Base-by-base conservation (phyloP, 2,329 filamentous ascomycete genomes). In the Sclerotinia sclerotiorum region DNA sequence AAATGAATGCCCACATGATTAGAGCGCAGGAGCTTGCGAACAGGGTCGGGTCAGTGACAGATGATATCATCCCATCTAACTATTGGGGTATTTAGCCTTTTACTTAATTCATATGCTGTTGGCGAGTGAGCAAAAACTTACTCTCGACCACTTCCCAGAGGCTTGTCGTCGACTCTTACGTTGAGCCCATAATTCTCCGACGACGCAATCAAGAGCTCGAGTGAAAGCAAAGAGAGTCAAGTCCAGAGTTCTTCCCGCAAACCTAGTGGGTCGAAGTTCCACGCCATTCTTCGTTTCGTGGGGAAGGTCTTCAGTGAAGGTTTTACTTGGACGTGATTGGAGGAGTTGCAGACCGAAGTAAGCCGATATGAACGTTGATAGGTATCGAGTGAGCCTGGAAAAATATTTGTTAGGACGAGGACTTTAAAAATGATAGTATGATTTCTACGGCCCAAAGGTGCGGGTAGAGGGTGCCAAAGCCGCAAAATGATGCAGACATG, bases 1-100 rank as follows among this genome's bases (percentile, higher is more conserved):
- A 97, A 77, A 96, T 89, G 91, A 91, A 97, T 24, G 91, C 86
- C 90, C 91, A 94, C 93, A 96, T 97, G 73, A 96, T 89, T 49
- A 92, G 80, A 29, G 88, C 90, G 51, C 86, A 88, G 27, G 91
- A 93, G 46, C 84, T 78, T 56, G 90, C 87, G 78, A 97, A 96
- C 24, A 94, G 80, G 7, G 85, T 79, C 5, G 91, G 86, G 75
- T 94, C 90, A n/a, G 87, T 81, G 49, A 87, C 77, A 13, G 71
- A 77, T 32, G 81, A 80, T 70, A 82, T 72, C 32, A 78, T 69
- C 60, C 69, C 69, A 72, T 80, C 68, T 76, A 78, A 61, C 76
- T 78, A 65, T 52, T n/a, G 29, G 7, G 21, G 19, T 13, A 27
- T 65, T 15, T 15, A 52, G 48, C 46, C 29, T 48, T 54, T 5